phyloP scores from a whole-genome alignment of 2,329 filamentous ascomycete genomes.

The Alternaria novae-zelandiae region DNA sequence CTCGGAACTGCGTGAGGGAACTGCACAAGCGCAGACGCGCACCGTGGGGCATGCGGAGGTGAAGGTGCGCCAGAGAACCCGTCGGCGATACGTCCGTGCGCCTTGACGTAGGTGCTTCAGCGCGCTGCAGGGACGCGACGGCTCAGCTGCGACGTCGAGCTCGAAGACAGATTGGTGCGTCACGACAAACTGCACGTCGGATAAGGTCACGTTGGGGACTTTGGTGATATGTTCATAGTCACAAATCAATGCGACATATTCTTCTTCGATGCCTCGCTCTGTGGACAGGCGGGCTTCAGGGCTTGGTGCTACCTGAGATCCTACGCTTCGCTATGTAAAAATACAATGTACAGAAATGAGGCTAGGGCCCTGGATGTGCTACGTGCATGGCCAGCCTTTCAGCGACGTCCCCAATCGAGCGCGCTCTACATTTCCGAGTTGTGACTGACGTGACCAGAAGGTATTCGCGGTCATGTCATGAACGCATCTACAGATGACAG shows the following conservation, averaged over 20 bases:
- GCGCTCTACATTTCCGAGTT: not conserved
- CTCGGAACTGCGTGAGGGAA: not conserved
- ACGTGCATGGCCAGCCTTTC: not conserved
- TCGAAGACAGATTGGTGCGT: not conserved
- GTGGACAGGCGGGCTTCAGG: not conserved
- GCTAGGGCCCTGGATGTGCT: not conserved
- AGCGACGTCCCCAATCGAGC: not conserved
- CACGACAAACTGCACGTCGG: not conserved
- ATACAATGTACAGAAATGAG: not conserved
- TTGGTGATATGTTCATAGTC: not conserved
- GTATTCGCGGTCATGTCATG: not conserved
- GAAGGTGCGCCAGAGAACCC: slow-evolving; percentile 11
- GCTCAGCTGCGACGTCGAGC: not conserved
- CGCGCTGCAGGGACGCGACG: not conserved
- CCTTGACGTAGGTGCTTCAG: not conserved
- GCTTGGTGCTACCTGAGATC: not conserved
- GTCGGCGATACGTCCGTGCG: slow-evolving; percentile 14
- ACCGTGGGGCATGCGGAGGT: slow-evolving; percentile 24
- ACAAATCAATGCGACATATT: not conserved
- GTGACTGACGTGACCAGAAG: not conserved
- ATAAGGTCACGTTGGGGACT: not conserved
- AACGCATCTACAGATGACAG: not conserved
- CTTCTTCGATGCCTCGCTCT: not conserved
- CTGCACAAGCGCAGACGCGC: slow-evolving; percentile 14
- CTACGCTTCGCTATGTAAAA: slow-evolving; percentile 2